Base-by-base conservation (phyloP, 2,329 filamentous ascomycete genomes). In the Fusarium mexicanum region DNA sequence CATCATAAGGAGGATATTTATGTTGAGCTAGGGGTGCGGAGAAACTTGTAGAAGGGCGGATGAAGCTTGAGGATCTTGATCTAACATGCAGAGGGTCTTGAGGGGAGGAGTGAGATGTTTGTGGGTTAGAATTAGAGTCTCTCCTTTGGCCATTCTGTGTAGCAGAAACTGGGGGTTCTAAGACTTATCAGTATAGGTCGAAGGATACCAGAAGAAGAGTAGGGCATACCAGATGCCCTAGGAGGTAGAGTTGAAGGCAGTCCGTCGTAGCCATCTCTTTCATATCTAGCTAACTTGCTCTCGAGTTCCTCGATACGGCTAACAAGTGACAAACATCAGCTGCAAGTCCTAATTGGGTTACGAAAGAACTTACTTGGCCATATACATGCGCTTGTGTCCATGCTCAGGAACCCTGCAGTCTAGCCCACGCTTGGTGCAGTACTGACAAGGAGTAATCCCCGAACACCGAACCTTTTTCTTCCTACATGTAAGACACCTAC, bases 381-480 rank as follows among this genome's bases (percentile, higher is more conserved):
- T 74, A 47, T 78, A 78, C 60, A 78, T 77, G 38, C 76, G 72
- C 55, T 78, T 78, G 8, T 78, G 76, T 20, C 76, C 77, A 76
- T 78, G 76, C 50, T 78, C 76, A 18, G 76, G 76, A 53, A 78
- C 71, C 41, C 74, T 73, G 64, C 76, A 78, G 57, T 78, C 76
- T 22, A 78, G 38, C 7, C 76, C 76, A 40, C 76, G 76, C 67
- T 78, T 78, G 57, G 69, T 60, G 43, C 76, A 78, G 22, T 78
- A 78, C n/a, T 71, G 73, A 59, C 76, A 78, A 55, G 76, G 76
- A 31, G 73, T 78, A 35, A 76, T 78, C 29, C 76, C 76, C 18
- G 76, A 78, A 29, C 76, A 78, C 50, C 76, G 63, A 50, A 78
- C 76, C 46, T 78, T 78, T 54, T 78, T 78, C 75, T 78, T 78